Base-by-base conservation (phyloP, 345 rosid genomes). In the Ceriops zippeliana region DNA sequence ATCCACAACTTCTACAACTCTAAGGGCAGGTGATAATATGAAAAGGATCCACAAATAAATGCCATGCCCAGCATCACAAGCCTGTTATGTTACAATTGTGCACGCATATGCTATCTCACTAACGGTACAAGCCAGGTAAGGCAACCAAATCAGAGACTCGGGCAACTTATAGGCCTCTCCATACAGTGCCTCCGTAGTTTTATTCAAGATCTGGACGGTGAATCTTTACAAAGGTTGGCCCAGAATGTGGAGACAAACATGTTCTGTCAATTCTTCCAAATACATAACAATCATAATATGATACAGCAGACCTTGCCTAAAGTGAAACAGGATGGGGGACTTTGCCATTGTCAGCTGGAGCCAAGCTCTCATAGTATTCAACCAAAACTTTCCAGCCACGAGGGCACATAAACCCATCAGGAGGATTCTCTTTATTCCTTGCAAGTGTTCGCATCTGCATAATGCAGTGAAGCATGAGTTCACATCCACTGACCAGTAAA, bases 351-450 rank as follows among this genome's bases (percentile, higher is more conserved):
- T 66, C 83, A 0, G 86, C 73, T 0, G 86, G 82, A 24, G 85
- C 62, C 73, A 89, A 74, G 70, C 96, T 87, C 66, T 86, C 97
- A 6, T 92, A 92, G 83, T 90, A 90, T 10, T 92, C 98, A 0
- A 87, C 96, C 81, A 90, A 73, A 73, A 92, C 96, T 75, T 93
- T 60, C 98, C 98, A 93, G 47, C 98, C 97, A 35, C 93, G 86
- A 16, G 97, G 96, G 76, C 98, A 93, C 98, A 93, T 91, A 80
- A 93, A 93, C 47, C 98, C 98, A 47, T 88, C 90, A 4, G 98
- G 96, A 26, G 98, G 97, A 72, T 77, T 89, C 81, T 93, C 98
- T 61, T 87, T 88, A 89, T 78, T 91, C 96, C 83, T 93, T 2
- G 98, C 98, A 13, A 93, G 88, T 28, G 93, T 68, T 42, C 97